Evolutionary conservation across 2,329 filamentous ascomycete genomes (phyloP).

Genomic region (Fusarium goolgardi): DNA sequence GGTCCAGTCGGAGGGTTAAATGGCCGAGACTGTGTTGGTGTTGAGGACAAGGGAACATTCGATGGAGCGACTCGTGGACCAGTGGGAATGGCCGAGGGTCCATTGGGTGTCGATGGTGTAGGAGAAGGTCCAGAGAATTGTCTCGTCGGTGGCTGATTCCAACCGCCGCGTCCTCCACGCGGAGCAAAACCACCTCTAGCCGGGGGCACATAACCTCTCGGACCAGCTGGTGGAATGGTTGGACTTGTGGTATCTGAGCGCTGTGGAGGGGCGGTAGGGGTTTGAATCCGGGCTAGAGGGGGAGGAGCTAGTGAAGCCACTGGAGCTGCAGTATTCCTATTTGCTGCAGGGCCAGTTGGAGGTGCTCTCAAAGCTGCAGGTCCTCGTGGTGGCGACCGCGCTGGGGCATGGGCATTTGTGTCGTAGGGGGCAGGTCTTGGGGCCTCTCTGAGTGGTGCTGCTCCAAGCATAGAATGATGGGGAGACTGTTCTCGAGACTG

Average conservation of each 20-base stretch:
- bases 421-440: slow-evolving; percentile 47
- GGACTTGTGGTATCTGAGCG: slow-evolving; percentile 59
- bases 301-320: slow-evolving; percentile 51
- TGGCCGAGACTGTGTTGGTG: slow-evolving; percentile 57
- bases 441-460: slow-evolving; percentile 46
- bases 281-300: slow-evolving; percentile 52
- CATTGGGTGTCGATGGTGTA: slow-evolving; percentile 56
- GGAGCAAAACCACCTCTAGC: slow-evolving; percentile 58
- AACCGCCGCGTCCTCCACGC: slow-evolving; percentile 61
- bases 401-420: slow-evolving; percentile 42
- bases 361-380: slow-evolving; percentile 65
- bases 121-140: slow-evolving; percentile 52
- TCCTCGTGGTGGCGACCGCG: slow-evolving; percentile 65
- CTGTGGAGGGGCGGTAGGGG: slow-evolving; percentile 50
- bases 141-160: slow-evolving; percentile 53
- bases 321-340: slow-evolving; percentile 55
- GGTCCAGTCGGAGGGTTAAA: slow-evolving; percentile 71
- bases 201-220: slow-evolving; percentile 64
- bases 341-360: slow-evolving; percentile 57
- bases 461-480: slow-evolving; percentile 43
- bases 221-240: slow-evolving; percentile 64
- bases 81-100: slow-evolving; percentile 59
- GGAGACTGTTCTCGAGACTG: slow-evolving; percentile 56
- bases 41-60: slow-evolving; percentile 53
- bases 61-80: slow-evolving; percentile 56